phyloP scores from a whole-genome alignment of 768 basidiomycete species.

The Mrakia gelida region DNA sequence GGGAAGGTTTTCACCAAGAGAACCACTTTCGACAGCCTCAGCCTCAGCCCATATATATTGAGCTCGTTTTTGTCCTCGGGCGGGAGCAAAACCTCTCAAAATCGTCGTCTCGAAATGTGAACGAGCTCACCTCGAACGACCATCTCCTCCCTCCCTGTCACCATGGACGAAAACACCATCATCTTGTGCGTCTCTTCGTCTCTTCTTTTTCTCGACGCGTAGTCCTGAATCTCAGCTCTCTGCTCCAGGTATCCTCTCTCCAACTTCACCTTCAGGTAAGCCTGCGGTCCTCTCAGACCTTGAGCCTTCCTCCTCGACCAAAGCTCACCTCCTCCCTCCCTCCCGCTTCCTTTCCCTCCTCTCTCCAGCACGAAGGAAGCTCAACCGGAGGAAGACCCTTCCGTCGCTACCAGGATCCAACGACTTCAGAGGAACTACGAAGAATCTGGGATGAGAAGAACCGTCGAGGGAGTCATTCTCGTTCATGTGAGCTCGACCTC shows the following conservation, averaged over 20 bases:
- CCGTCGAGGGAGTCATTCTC: slow-evolving; percentile 61
- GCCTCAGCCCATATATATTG: no score
- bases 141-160: neutral
- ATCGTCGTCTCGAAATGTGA: neutral
- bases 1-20: no score
- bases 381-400: slow-evolving; percentile 95
- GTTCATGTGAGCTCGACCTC: slow-evolving; percentile 36
- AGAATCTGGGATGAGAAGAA: slow-evolving; percentile 92
- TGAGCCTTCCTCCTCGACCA: neutral
- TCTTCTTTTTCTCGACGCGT: no score
- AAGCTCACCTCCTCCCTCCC: slow-evolving; percentile 3
- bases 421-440: slow-evolving; percentile 95
- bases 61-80: no score
- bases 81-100: neutral
- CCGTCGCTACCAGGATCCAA: slow-evolving; percentile 87
- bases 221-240: neutral
- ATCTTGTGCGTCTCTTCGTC: neutral
- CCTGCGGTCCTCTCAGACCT: slow-evolving; percentile 9
- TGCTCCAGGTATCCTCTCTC: slow-evolving; percentile 61
- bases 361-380: slow-evolving; percentile 79
- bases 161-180: slow-evolving; percentile 8
- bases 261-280: slow-evolving; percentile 85
- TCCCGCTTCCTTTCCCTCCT: neutral
- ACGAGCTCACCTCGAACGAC: neutral
- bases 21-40: no score